Percentiles rank a stretch among this genome's conserved stretches.
phyloP scores from a whole-genome alignment of 169 alveolate species.

The Sarcocystis neurona region DNA sequence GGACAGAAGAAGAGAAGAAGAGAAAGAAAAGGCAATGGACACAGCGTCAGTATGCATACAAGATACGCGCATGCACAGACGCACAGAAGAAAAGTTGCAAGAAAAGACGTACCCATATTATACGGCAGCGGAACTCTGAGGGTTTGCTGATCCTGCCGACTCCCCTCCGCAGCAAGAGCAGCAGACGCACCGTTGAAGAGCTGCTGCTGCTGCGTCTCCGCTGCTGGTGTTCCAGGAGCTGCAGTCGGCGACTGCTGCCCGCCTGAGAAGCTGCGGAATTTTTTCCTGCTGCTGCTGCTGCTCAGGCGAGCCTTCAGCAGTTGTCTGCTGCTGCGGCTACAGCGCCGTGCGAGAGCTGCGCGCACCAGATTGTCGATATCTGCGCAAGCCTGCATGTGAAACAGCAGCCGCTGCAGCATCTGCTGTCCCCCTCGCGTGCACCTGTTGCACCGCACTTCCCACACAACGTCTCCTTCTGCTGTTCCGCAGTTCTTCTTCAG shows the following conservation, averaged over 20 bases:
- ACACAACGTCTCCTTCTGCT: constrained; percentile 39
- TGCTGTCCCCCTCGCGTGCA: constrained; percentile 43
- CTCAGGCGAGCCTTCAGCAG: no score
- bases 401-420: constrained; percentile 61
- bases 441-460: constrained; percentile 54
- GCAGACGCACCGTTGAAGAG: background rate
- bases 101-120: background rate
- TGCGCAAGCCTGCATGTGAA: constrained; percentile 55
- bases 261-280: no score
- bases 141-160: background rate
- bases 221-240: no score
- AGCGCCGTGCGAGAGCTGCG: constrained; percentile 40
- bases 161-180: background rate
- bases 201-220: background rate
- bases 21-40: background rate
- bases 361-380: constrained; percentile 53
- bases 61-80: background rate
- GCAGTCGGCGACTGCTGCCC: no score
- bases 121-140: background rate
- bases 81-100: background rate
- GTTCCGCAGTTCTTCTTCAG: background rate
- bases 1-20: background rate
- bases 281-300: no score
- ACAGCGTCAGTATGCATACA: background rate
- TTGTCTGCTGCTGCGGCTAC: no score